phyloP scores from a whole-genome alignment of 2,329 filamentous ascomycete species.

The Colletotrichum filicis region DNA sequence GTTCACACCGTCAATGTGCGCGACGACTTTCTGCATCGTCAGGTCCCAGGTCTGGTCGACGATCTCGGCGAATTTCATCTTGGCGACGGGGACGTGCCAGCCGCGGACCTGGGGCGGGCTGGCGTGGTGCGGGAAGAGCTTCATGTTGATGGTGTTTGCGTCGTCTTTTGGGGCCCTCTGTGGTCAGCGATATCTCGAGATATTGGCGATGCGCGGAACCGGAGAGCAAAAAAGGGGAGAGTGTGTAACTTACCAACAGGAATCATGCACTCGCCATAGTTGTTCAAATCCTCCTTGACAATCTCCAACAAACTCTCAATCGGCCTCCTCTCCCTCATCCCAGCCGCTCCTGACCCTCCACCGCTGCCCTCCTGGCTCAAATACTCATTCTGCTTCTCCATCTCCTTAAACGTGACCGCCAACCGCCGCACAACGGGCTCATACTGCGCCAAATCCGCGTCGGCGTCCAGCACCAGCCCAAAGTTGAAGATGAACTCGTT shows the following conservation, averaged over 20 bases:
- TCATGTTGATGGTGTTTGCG: slow-evolving; percentile 95
- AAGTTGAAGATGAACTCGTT: slow-evolving; percentile 99
- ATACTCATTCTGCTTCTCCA: slow-evolving; percentile 93
- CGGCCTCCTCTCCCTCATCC: slow-evolving; percentile 58
- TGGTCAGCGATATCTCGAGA: slow-evolving; percentile 20
- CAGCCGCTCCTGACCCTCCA: neutral
- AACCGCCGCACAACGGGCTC: slow-evolving; percentile 88
- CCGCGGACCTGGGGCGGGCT: slow-evolving; percentile 81
- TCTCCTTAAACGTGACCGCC: slow-evolving; percentile 84
- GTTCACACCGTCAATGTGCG: slow-evolving; percentile 90
- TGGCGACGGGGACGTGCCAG: slow-evolving; percentile 90
- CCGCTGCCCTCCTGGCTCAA: slow-evolving; percentile 70
- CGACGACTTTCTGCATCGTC: slow-evolving; percentile 82
- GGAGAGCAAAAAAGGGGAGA: neutral
- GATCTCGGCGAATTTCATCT: slow-evolving; percentile 72
- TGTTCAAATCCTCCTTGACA: slow-evolving; percentile 88
- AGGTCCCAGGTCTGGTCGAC: slow-evolving; percentile 79
- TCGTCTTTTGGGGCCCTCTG: slow-evolving; percentile 69
- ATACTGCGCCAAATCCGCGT: slow-evolving; percentile 79
- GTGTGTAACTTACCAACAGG: slow-evolving; percentile 76
- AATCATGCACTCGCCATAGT: slow-evolving; percentile 98
- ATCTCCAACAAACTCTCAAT: slow-evolving; percentile 89
- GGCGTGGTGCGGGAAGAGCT: slow-evolving; percentile 87
- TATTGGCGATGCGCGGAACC: neutral
- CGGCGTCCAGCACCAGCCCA: slow-evolving; percentile 79